These are phyloP conservation scores for Sporothrix pallida DNA, from an alignment of 2,329 filamentous ascomycete species.

Conservation along the genomic window DNA sequence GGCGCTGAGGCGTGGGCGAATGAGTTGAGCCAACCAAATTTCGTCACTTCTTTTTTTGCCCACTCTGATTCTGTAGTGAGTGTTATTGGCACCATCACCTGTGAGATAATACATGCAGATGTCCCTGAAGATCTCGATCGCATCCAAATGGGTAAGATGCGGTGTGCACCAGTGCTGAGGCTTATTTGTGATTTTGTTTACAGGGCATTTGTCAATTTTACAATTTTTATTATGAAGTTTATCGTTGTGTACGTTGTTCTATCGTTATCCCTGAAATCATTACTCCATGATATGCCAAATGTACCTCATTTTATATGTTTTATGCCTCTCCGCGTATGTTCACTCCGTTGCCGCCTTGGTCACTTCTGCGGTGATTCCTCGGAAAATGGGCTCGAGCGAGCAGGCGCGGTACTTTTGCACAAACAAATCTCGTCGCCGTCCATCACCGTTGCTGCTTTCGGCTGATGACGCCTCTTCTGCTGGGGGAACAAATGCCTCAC, in stretches of 20 bases:
- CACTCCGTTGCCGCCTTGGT: constrained; percentile 42
- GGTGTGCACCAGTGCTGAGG: neutral
- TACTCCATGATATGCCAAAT: neutral
- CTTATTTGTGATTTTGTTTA: neutral
- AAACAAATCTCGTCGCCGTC: constrained; percentile 49
- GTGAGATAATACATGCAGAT: neutral
- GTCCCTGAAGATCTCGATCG: constrained; percentile 12
- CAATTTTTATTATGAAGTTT: neutral
- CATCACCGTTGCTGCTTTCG: neutral
- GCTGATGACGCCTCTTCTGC: constrained; percentile 35
- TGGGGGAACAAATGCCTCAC: constrained; percentile 54
- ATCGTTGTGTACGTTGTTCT: neutral
- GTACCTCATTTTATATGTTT: neutral
- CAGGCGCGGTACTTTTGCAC: constrained; percentile 76
- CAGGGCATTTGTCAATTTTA: constrained; percentile 1
- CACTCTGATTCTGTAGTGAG: neutral
- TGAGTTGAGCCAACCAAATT: neutral
- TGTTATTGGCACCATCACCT: neutral
- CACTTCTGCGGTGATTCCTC: constrained; percentile 64
- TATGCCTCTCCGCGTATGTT: too few species aligned
- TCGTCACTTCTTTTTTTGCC: neutral
- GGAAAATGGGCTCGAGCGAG: constrained; percentile 72
- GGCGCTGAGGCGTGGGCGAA: neutral
- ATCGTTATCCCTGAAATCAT: neutral
- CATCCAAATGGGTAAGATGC: neutral